Percentiles rank a stretch among this genome's conserved stretches.
phyloP scores from a whole-genome alignment of 805 yeast genomes.

The Starmerella potacharoeniae region DNA sequence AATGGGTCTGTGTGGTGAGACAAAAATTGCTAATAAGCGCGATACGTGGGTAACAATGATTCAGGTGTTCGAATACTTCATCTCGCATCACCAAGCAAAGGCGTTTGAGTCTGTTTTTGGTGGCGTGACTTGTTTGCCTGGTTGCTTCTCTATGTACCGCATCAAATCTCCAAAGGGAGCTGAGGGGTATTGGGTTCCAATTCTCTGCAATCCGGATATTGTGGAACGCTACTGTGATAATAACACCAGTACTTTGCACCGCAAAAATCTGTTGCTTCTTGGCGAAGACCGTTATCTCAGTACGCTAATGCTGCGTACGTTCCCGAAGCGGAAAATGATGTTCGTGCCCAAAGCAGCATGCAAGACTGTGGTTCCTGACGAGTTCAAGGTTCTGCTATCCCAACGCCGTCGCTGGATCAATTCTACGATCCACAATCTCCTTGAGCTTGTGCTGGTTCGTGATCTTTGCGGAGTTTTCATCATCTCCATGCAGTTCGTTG shows the following conservation, averaged over 20 bases:
- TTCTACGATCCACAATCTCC: conserved; percentile 82
- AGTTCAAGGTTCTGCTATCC: conserved; percentile 65
- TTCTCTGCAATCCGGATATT: conserved; percentile 82
- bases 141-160: conserved; percentile 87
- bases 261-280: conserved; percentile 67
- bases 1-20: conserved; percentile 94
- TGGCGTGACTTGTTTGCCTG: conserved; percentile 90
- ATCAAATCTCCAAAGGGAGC: conserved; percentile 78
- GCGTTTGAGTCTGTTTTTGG: conserved; percentile 94
- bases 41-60: conserved; percentile 85
- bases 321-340: conserved; percentile 78
- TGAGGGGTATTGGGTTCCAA: conserved; percentile 83
- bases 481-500: conserved; percentile 88
- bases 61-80: conserved; percentile 87
- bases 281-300: conserved; percentile 87
- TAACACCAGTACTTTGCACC: conserved; percentile 70
- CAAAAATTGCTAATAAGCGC: conserved; percentile 73
- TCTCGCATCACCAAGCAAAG: conserved; percentile 88
- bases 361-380: conserved; percentile 80
- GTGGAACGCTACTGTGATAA: conserved; percentile 86
- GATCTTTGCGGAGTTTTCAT: conserved; percentile 92
- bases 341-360: conserved; percentile 87
- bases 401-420: conserved; percentile 97
- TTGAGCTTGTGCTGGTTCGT: conserved; percentile 73
- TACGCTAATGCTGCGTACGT: conserved; percentile 74